phyloP scores from a whole-genome alignment of 306 rosid species.

The Mucuna pruriens region DNA sequence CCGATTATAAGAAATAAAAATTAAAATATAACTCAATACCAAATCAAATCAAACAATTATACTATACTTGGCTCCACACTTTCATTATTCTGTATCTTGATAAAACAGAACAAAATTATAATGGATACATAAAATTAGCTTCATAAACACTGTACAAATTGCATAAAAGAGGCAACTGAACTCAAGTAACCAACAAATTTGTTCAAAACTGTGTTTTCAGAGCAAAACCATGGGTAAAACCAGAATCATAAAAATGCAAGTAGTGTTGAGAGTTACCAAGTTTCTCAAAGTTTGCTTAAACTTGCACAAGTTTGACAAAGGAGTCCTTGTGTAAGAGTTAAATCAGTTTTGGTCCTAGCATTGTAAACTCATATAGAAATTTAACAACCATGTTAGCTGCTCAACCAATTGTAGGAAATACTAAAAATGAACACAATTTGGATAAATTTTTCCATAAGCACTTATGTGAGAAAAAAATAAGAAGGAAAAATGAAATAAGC shows the following conservation, averaged over 20 bases:
- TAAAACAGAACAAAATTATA: background rate
- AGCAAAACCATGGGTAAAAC: background rate
- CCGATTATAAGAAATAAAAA: background rate
- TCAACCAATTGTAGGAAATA: background rate
- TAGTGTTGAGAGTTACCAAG: background rate
- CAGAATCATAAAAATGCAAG: background rate
- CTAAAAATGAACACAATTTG: no score
- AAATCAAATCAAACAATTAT: background rate
- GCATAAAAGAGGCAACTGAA: background rate
- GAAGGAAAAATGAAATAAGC: no score
- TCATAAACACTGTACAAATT: background rate
- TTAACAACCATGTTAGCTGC: background rate
- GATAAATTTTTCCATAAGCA: no score
- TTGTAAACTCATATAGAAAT: no score
- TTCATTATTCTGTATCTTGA: background rate
- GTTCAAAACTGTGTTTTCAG: background rate
- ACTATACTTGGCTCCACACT: background rate
- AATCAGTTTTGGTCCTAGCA: background rate
- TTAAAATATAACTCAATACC: background rate
- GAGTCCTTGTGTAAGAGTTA: background rate
- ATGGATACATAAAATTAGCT: background rate
- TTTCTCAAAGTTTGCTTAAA: background rate
- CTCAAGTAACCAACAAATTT: background rate
- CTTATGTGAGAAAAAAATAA: no score
- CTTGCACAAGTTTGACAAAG: background rate